Evolutionary conservation across 306 rosid species (phyloP), one percentile per base, ranked within the genome.

Genomic region (Lagenaria siceraria): DNA sequence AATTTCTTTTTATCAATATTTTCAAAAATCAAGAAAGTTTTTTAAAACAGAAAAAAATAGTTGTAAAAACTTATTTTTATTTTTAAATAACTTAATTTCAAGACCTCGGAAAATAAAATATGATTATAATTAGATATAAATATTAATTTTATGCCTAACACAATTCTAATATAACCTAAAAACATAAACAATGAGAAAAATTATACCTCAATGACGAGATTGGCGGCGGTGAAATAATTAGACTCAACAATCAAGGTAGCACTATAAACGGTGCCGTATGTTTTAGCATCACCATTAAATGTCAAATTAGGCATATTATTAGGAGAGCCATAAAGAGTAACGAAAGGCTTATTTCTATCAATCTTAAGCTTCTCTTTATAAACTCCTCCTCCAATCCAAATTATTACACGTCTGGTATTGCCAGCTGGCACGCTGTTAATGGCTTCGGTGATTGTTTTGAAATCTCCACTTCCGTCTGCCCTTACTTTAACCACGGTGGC

Each of bases 261-360:
- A 66, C 97, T 89, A 0, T 90, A 83, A 7, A 90, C 84, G 0
- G 93, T 92, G 42, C 97, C 97, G 40, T 74, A 87, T 58, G 75
- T 8, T 0, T 2, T 12, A 0, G 92, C 83, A 1, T 85, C 86
- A 4, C 92, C 96, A 1, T 12, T 69, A 35, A 1, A 88, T 0
- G 85, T 84, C 55, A 92, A 36, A 19, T 31, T 87, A 1, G 96
- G 88, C 75, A 81, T 80, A 19, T 75, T 63, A 0, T 3, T 9
- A 1, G 88, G 87, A 8, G 35, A 48, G 0, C 86, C 97, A 66
- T 59, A 78, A 0, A 92, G 81, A 0, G 93, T 81, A 49, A 90
- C 42, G 58, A 88, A 92, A 11, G 92, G 87, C 56, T 86, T 87
- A 3, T 75, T 72, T 25, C 36, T 68, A 0, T 78, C 82, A 40